phyloP scores from a whole-genome alignment of 2,329 filamentous ascomycete genomes.

The Cladosporium halotolerans region DNA sequence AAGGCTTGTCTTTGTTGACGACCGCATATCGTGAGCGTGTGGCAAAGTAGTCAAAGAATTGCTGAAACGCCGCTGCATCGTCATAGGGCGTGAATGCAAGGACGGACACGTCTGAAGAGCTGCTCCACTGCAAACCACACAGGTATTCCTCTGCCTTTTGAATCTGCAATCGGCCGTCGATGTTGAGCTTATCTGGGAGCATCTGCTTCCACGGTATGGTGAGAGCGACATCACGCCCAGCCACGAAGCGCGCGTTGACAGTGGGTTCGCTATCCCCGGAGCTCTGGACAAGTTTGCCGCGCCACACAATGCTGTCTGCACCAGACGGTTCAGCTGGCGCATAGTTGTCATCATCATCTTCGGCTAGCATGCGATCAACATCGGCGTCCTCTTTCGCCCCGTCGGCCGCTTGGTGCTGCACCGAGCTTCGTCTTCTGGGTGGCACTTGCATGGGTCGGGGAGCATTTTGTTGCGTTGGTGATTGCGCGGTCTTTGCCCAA shows the following conservation, averaged over 20 bases:
- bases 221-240: slow-evolving; percentile 68
- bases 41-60: slow-evolving; percentile 81
- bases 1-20: slow-evolving; percentile 54
- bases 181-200: slow-evolving; percentile 62
- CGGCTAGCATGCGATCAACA: slow-evolving; percentile 80
- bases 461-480: slow-evolving; percentile 47
- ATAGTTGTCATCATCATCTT: slow-evolving; percentile 73
- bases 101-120: slow-evolving; percentile 76
- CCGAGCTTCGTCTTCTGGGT: slow-evolving; percentile 35
- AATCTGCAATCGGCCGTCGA: slow-evolving; percentile 75
- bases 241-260: slow-evolving; percentile 74
- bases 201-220: slow-evolving; percentile 68
- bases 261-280: slow-evolving; percentile 35
- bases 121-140: slow-evolving; percentile 75
- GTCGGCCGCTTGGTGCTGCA: slow-evolving; percentile 26
- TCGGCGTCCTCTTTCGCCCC: slow-evolving; percentile 74
- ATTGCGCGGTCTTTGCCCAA: slow-evolving; percentile 69
- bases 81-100: slow-evolving; percentile 62
- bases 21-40: slow-evolving; percentile 81
- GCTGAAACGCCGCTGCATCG: slow-evolving; percentile 59
- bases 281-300: slow-evolving; percentile 53
- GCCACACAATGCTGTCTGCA: slow-evolving; percentile 71
- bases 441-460: slow-evolving; percentile 41
- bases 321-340: slow-evolving; percentile 68
- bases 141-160: slow-evolving; percentile 85